Percentiles rank a stretch among this genome's conserved stretches.
Evolutionary conservation across 1,284 basidiomycete genomes (phyloP).

Genomic region (Malassezia pachydermatis): DNA sequence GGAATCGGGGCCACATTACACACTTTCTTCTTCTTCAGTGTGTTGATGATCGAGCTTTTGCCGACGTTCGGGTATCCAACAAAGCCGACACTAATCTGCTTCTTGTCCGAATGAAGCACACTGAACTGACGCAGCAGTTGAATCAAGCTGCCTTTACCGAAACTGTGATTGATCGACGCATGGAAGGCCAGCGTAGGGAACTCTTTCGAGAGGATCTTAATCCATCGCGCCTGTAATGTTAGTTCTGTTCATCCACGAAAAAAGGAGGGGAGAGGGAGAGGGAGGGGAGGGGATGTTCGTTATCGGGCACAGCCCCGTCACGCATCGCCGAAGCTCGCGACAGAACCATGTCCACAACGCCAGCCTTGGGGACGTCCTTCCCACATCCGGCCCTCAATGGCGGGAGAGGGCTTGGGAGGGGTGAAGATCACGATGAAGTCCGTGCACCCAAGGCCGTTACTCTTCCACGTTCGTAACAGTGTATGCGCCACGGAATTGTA

Average conservation of each 20-base stretch:
- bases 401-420: slow-evolving; percentile 44
- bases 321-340: slow-evolving; percentile 1
- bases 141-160: slow-evolving; percentile 94
- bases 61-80: slow-evolving; percentile 98
- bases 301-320: background rate
- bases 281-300: slow-evolving; percentile 4
- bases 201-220: slow-evolving; percentile 84
- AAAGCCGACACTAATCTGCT: slow-evolving; percentile 96
- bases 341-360: background rate
- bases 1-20: slow-evolving; percentile 94
- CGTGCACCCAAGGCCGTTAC: slow-evolving; percentile 49
- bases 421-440: slow-evolving; percentile 21
- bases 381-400: slow-evolving; percentile 42
- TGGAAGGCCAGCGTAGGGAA: slow-evolving; percentile 97
- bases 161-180: slow-evolving; percentile 96
- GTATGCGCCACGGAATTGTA: slow-evolving; percentile 31
- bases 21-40: slow-evolving; percentile 94
- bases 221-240: slow-evolving; percentile 73
- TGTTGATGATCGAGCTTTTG: slow-evolving; percentile 95
- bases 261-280: slow-evolving; percentile 24
- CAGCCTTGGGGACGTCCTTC: slow-evolving; percentile 10
- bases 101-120: slow-evolving; percentile 93
- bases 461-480: slow-evolving; percentile 60
- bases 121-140: slow-evolving; percentile 94
- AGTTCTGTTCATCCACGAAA: slow-evolving; percentile 26